Percentiles rank a stretch among this genome's conserved stretches.
phyloP scores from a whole-genome alignment of 768 basidiomycete genomes.

The Gloeostereum incarnatum region DNA sequence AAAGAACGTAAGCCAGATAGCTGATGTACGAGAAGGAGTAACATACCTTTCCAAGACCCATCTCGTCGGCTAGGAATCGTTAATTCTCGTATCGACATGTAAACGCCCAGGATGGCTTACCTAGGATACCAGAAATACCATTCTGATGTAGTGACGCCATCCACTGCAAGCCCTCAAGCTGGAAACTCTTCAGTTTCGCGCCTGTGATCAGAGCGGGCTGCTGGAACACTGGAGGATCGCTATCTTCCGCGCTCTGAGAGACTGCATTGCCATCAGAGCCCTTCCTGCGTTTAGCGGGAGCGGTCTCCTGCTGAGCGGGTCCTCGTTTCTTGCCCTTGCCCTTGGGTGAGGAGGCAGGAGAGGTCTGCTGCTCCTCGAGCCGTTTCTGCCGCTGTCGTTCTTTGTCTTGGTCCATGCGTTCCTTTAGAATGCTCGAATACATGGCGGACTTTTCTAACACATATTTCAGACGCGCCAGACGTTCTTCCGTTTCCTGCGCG shows the following conservation, averaged over 20 bases:
- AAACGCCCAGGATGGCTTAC: conserved; percentile 25
- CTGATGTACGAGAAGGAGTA: neutral
- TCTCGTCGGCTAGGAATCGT: conserved; percentile 68
- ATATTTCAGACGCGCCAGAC: conserved; percentile 45
- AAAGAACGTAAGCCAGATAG: conserved; percentile 7
- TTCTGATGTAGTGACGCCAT: conserved; percentile 85
- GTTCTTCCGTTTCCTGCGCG: conserved; percentile 36
- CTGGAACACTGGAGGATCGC: conserved; percentile 31
- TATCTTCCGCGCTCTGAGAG: conserved; percentile 4
- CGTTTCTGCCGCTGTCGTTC: conserved; percentile 2
- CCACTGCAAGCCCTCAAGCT: conserved; percentile 93
- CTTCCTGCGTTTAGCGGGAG: conserved; percentile 18
- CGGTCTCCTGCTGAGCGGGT: neutral
- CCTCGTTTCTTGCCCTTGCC: conserved; percentile 18
- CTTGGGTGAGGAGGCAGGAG: neutral
- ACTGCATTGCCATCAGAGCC: conserved; percentile 15
- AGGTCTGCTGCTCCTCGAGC: conserved; percentile 4
- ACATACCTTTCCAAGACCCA: conserved; percentile 80
- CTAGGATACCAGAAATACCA: conserved; percentile 73
- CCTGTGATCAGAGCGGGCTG: conserved; percentile 83
- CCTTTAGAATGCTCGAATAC: conserved; percentile 64
- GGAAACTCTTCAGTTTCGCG: conserved; percentile 79
- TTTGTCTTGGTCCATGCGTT: conserved; percentile 64
- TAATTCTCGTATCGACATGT: conserved; percentile 11
- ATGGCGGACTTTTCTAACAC: conserved; percentile 70